Evolutionary conservation across 1,284 basidiomycete species (phyloP).

Genomic region (Naganishia albida): DNA sequence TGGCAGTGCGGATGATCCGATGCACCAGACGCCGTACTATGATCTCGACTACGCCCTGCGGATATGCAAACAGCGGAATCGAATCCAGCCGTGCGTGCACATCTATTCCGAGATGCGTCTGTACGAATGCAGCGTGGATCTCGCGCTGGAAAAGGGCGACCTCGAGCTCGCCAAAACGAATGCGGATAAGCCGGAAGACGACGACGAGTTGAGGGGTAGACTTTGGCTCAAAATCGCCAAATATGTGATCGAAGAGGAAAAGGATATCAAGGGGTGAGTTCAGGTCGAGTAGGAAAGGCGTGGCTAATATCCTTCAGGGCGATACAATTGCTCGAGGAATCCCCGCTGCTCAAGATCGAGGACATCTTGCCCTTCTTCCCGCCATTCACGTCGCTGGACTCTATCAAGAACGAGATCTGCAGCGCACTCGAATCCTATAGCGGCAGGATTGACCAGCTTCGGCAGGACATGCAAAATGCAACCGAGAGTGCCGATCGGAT

Average conservation of each 20-base stretch:
- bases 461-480: slow-evolving; percentile 94
- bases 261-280: slow-evolving; percentile 92
- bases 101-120: slow-evolving; percentile 98
- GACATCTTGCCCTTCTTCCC: slow-evolving; percentile 99
- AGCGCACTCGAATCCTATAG: slow-evolving; percentile 93
- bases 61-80: slow-evolving; percentile 77
- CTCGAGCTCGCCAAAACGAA: slow-evolving; percentile 89
- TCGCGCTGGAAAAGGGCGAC: slow-evolving; percentile 90
- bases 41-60: slow-evolving; percentile 96
- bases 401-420: slow-evolving; percentile 99
- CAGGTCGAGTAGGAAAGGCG: background rate
- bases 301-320: slow-evolving; percentile 62
- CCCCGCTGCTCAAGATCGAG: slow-evolving; percentile 93
- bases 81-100: slow-evolving; percentile 88
- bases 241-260: slow-evolving; percentile 94
- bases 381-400: slow-evolving; percentile 98
- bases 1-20: slow-evolving; percentile 76
- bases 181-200: slow-evolving; percentile 89
- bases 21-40: slow-evolving; percentile 85
- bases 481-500: slow-evolving; percentile 89
- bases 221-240: slow-evolving; percentile 97
- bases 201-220: slow-evolving; percentile 82
- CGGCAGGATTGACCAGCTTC: slow-evolving; percentile 83
- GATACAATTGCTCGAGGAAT: slow-evolving; percentile 92
- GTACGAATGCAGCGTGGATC: slow-evolving; percentile 93